phyloP scores from a whole-genome alignment of 2,329 filamentous ascomycete species.

The Trichoderma sp. region DNA sequence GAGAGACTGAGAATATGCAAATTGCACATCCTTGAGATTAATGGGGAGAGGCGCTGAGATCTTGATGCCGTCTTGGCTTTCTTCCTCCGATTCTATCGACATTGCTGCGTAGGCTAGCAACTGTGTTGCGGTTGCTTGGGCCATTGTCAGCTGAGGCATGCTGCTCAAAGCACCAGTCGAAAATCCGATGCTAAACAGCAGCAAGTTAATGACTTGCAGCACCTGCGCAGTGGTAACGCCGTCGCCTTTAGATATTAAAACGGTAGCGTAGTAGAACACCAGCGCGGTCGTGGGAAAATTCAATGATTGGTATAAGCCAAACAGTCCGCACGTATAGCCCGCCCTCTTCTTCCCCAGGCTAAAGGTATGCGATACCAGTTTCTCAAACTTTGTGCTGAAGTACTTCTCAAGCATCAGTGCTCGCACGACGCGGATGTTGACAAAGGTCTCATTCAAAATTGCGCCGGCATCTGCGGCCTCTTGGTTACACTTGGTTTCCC shows the following conservation, averaged over 20 bases:
- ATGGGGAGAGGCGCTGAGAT: slow-evolving; percentile 43
- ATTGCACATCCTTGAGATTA: slow-evolving; percentile 53
- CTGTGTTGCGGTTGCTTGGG: slow-evolving; percentile 67
- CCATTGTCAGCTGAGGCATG: slow-evolving; percentile 76
- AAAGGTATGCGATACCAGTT: slow-evolving; percentile 51
- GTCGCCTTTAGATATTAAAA: slow-evolving; percentile 53
- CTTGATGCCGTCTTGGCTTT: slow-evolving; percentile 46
- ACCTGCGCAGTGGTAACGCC: slow-evolving; percentile 54
- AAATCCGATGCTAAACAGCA: slow-evolving; percentile 79
- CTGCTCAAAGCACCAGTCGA: slow-evolving; percentile 66
- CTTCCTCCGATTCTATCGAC: slow-evolving; percentile 51
- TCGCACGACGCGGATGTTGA: slow-evolving; percentile 75
- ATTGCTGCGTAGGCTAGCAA: slow-evolving; percentile 69
- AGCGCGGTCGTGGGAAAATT: slow-evolving; percentile 71
- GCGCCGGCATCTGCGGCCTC: slow-evolving; percentile 57
- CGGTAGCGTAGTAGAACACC: slow-evolving; percentile 78
- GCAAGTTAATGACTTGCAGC: slow-evolving; percentile 72
- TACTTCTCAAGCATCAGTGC: slow-evolving; percentile 69
- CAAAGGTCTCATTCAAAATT: slow-evolving; percentile 67
- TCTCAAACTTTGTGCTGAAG: slow-evolving; percentile 62
- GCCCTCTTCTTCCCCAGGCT: slow-evolving; percentile 63
- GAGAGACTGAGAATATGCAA: slow-evolving; percentile 65
- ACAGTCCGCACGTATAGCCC: slow-evolving; percentile 65
- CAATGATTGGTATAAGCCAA: slow-evolving; percentile 72
- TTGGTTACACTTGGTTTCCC: slow-evolving; percentile 67